These are phyloP conservation scores for Ustilaginoidea virens DNA, from an alignment of 2,329 filamentous ascomycete genomes.

Conservation along the genomic window DNA sequence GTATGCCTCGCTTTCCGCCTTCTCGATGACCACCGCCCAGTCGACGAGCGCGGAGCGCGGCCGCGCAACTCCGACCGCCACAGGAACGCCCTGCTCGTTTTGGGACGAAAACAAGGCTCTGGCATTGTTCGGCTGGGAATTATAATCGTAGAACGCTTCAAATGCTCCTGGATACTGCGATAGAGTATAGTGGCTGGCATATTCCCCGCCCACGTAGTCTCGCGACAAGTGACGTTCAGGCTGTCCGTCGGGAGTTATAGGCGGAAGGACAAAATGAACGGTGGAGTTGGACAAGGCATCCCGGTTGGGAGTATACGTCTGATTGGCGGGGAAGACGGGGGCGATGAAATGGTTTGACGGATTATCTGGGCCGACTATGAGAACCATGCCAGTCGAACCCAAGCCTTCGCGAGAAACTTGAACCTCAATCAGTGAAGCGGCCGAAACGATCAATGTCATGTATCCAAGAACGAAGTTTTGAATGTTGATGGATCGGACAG, in stretches of 20 bases:
- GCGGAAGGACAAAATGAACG: slow-evolving; percentile 48
- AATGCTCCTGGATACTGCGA: slow-evolving; percentile 47
- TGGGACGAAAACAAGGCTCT: slow-evolving; percentile 50
- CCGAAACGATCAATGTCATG: slow-evolving; percentile 65
- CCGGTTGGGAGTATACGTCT: slow-evolving; percentile 23
- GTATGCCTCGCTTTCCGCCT: slow-evolving; percentile 59
- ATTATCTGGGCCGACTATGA: slow-evolving; percentile 54
- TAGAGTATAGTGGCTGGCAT: slow-evolving; percentile 41
- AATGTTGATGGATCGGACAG: slow-evolving; percentile 49
- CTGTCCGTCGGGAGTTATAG: slow-evolving; percentile 22
- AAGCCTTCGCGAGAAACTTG: slow-evolving; percentile 52
- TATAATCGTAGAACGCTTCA: slow-evolving; percentile 36
- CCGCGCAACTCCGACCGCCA: slow-evolving; percentile 70
- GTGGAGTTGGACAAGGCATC: slow-evolving; percentile 23
- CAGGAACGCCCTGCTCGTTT: slow-evolving; percentile 54
- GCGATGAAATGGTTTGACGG: slow-evolving; percentile 48
- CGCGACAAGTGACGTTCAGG: slow-evolving; percentile 29
- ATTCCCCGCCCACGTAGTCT: slow-evolving; percentile 19
- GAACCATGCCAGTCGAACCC: slow-evolving; percentile 50
- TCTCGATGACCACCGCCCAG: slow-evolving; percentile 74
- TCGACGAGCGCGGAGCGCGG: slow-evolving; percentile 53
- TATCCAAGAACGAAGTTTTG: slow-evolving; percentile 57
- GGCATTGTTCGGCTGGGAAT: slow-evolving; percentile 43
- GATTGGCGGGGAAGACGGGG: slow-evolving; percentile 28
- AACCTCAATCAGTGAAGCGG: slow-evolving; percentile 45